phyloP scores from a whole-genome alignment of 768 basidiomycete species.

The Termitomyces heimii region DNA sequence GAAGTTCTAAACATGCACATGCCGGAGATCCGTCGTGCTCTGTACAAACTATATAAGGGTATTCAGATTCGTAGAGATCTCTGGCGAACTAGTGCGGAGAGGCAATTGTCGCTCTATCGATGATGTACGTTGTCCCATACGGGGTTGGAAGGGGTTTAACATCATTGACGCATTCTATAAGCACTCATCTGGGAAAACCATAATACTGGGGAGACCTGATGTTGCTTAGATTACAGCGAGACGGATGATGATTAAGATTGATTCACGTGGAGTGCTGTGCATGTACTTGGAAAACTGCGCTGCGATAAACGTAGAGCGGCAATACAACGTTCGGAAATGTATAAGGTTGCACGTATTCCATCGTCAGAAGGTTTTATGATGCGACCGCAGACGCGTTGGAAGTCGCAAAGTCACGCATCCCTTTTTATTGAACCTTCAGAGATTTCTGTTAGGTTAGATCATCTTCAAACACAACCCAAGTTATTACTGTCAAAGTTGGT shows the following conservation, averaged over 20 bases:
- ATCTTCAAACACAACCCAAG: neutral
- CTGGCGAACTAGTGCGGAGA: slow-evolving; percentile 26
- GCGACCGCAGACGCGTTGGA: too few species aligned
- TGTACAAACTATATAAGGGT: slow-evolving; percentile 78
- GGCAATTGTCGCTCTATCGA: slow-evolving; percentile 1
- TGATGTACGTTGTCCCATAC: neutral
- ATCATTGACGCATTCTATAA: neutral
- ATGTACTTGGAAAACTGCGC: neutral
- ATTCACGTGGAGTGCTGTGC: neutral
- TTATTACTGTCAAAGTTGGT: too few species aligned
- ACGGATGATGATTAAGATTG: neutral
- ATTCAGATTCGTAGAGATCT: slow-evolving; percentile 68
- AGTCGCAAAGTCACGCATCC: neutral
- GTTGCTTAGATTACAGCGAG: neutral
- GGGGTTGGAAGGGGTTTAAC: neutral
- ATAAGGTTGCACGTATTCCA: too few species aligned
- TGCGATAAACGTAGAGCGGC: neutral
- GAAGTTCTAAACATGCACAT: slow-evolving; percentile 69
- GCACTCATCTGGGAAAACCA: neutral
- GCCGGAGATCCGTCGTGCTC: slow-evolving; percentile 75
- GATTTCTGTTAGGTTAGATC: neutral
- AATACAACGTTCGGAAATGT: neutral
- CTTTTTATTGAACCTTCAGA: neutral
- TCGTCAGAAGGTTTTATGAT: neutral
- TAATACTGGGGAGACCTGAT: neutral